Evolutionary conservation across 176 grass and related monocot genomes (phyloP), one percentile per base, ranked within the genome.

Genomic region (Coix lacrymajobi): DNA sequence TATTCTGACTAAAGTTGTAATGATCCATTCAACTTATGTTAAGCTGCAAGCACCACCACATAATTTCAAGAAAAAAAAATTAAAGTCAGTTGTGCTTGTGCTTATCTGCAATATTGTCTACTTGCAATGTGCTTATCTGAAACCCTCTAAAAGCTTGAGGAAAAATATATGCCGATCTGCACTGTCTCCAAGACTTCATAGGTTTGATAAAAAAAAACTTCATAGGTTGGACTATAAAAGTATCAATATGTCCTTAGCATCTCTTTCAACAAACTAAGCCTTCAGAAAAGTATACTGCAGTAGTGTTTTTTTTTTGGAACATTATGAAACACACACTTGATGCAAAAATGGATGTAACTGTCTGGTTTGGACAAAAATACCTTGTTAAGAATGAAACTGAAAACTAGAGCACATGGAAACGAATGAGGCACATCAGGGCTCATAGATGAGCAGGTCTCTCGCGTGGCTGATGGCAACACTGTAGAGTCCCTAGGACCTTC

Each of bases 401-500:
- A 89, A 89, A 89, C 71, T 54, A 14, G 52, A 76, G 62, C 41
- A 20, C 71, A 84, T 41, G 56, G 77, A 81, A 71, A 76, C 20
- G 26, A 45, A 52, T 11, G 39, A 81, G 54, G 72, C n/a, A 77
- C 63, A 62, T 69, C 82, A 69, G 78, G 70, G 71, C 64, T 76
- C 63, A 46, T 7, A 24, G 26, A 66, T 44, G 44, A 82, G 78
- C 87, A 75, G 20, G 83, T 81, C 71, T 71, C 41, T 38, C 34
- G 71, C 87, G 70, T 62, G 25, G 68, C 33, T 62, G 70, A 80
- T 61, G 70, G 69, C 61, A 89, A 83, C 67, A 73, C 68, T 79
- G 4, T 34, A 34, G 2, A 34, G 33, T 4, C 2, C 4, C 2
- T 4, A 34, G 4, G 3, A 34, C 3, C 33, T 34, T 34, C n/a